Conservation (phyloP, 495 filamentous ascomycete species). For the Aspergillus carlsbadensis region DNA sequence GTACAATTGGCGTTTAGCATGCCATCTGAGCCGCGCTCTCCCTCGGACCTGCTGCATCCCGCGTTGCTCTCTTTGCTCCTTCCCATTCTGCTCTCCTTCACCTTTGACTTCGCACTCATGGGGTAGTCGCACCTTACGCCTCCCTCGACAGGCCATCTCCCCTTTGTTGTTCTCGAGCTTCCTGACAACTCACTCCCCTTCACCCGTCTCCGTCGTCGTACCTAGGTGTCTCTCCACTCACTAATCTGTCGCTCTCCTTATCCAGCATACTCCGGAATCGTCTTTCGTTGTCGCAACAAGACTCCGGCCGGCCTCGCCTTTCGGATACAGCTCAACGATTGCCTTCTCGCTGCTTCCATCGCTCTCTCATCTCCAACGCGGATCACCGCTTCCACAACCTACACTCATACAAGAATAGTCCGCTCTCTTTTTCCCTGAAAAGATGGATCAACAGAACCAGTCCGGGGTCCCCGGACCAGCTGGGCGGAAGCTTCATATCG, state of each 20-base stretch:
- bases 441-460: slow-evolving; percentile 84
- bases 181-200: slow-evolving; percentile 27
- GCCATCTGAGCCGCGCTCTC: slow-evolving; percentile 1
- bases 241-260: slow-evolving; percentile 33
- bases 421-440: slow-evolving; percentile 25
- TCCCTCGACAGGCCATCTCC: slow-evolving; percentile 15
- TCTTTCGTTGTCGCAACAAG: slow-evolving; percentile 24
- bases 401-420: slow-evolving; percentile 9
- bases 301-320: slow-evolving; percentile 27
- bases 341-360: slow-evolving; percentile 8
- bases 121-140: slow-evolving; percentile 21
- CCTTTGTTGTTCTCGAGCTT: slow-evolving; percentile 26
- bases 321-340: slow-evolving; percentile 8
- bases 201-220: slow-evolving; percentile 11
- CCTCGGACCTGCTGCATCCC: slow-evolving; percentile 3
- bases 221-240: slow-evolving; percentile 16
- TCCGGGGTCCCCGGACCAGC: slow-evolving; percentile 75
- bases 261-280: slow-evolving; percentile 29
- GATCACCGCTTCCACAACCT: slow-evolving; percentile 4
- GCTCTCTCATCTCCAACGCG: slow-evolving; percentile 16
- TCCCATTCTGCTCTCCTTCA: slow-evolving; percentile 19
- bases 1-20: background rate
- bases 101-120: slow-evolving; percentile 26
- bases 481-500: slow-evolving; percentile 93
- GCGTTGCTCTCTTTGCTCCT: slow-evolving; percentile 21